Percentiles rank a stretch among this genome's conserved stretches.
phyloP scores from a whole-genome alignment of 129 eudicot genomes.

The Sambucus nigra region DNA sequence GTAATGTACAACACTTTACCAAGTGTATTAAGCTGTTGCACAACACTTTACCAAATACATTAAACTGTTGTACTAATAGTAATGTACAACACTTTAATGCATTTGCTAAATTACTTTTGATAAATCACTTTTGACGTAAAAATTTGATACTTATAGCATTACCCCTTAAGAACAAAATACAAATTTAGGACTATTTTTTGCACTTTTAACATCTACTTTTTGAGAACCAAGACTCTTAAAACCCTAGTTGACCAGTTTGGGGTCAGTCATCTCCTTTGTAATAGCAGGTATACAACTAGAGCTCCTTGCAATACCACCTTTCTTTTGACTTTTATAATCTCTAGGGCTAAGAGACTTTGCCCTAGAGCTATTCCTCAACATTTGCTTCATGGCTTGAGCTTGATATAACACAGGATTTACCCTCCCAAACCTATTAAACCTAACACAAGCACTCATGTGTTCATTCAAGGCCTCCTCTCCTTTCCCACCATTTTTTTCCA shows the following conservation, averaged over 20 bases:
- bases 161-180: too few species aligned
- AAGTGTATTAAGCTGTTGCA: too few species aligned
- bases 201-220: too few species aligned
- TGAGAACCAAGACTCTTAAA: too few species aligned
- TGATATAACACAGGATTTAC: conserved; percentile 75
- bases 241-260: conserved; percentile 17
- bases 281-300: conserved; percentile 80
- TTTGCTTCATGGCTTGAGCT: conserved; percentile 73
- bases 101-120: too few species aligned
- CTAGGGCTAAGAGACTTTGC: conserved; percentile 56
- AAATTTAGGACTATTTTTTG: too few species aligned
- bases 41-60: too few species aligned
- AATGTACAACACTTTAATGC: too few species aligned
- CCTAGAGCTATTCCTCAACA: conserved; percentile 47
- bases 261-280: conserved; percentile 36
- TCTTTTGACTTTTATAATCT: conserved; percentile 29
- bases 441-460: conserved; percentile 61
- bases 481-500: conserved; percentile 67
- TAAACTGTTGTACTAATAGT: too few species aligned
- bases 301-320: conserved; percentile 63
- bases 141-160: too few species aligned
- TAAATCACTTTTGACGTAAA: too few species aligned
- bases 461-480: conserved; percentile 62
- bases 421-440: conserved; percentile 67
- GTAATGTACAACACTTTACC: too few species aligned